Base-by-base conservation (phyloP, 768 basidiomycete genomes). In the Hortiboletus flavorubellus region DNA sequence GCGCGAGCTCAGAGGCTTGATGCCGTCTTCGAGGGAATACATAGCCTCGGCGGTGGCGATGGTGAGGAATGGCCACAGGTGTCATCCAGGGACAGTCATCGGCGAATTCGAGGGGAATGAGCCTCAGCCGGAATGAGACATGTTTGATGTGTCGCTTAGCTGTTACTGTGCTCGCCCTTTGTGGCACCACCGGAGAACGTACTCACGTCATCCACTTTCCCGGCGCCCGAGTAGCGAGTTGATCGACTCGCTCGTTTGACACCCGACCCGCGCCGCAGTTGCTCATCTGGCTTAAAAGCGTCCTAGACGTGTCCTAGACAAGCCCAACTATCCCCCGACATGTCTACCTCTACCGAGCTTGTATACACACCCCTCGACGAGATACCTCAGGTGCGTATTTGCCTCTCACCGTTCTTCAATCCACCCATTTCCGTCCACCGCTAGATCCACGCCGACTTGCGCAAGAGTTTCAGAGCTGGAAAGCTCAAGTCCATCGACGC, bases 401-500 rank as follows among this genome's bases (percentile, higher is more conserved):
- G 14, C 3, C 1, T 29, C 30, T 8, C n/a, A 31, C 15, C 37
- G 12, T 2, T 16, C 38, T 38, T 15, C 6, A 26, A n/a, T 5
- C 14, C 34, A 9, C 15, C 26, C 26, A 11, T 23, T 18, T 37
- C 33, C 18, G 26, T 23, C 16, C 34, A 6, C 34, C 7, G 14
- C 3, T 59, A 89, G 87, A 82, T 86, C 53, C 81, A 82, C 51
- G 73, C 74, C 26, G 73, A 76, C 43, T 73, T 92, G 21, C 75
- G 71, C 29, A 72, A 75, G n/a, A 80, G 79, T 6, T 92, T 91
- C 69, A 72, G 71, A 31, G 72, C 82, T 1, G 87, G 89, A 15
- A 90, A 85, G 66, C 80, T 83, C 40, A 84, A 75, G 63, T 70
- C 81, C n/a, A 74, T 92, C 52, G 77, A 77, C 12, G 90, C 78